Conservation (phyloP, 75 land plant genomes). For the Adiantum capillusveneris region DNA sequence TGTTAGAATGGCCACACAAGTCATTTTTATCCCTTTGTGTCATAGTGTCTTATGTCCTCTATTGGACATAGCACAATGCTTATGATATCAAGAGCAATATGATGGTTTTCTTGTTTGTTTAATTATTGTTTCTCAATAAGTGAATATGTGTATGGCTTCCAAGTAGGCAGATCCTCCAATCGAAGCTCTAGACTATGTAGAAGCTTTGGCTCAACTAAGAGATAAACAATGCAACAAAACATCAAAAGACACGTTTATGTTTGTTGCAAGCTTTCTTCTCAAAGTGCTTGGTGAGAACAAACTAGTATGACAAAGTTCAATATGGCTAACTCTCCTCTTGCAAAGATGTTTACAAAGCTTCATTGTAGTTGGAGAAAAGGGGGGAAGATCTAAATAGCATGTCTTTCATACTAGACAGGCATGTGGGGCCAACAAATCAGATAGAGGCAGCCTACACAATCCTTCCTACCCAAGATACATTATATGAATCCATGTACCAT, state of each 20-base stretch:
- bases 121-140: too few relatives aligned
- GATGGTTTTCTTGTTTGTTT: too few relatives aligned
- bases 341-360: constrained; percentile 77
- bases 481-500: too few relatives aligned
- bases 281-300: constrained; percentile 85
- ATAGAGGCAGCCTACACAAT: too few relatives aligned
- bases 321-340: constrained; percentile 54
- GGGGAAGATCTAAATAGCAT: constrained; percentile 57
- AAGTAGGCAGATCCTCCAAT: constrained; percentile 81
- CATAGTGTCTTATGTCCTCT: too few relatives aligned
- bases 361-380: constrained; percentile 82
- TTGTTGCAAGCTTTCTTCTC: constrained; percentile 80
- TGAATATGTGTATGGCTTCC: constrained; percentile 35
- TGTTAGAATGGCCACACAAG: constrained; percentile 45
- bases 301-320: constrained; percentile 72
- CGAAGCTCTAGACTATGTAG: constrained; percentile 87
- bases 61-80: too few relatives aligned
- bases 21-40: constrained; percentile 20
- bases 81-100: too few relatives aligned
- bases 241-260: constrained; percentile 57
- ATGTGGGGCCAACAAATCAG: neutral
- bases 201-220: constrained; percentile 84
- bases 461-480: too few relatives aligned
- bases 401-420: neutral
- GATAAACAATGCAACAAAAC: constrained; percentile 48